Percentiles rank a stretch among this genome's conserved stretches.
These are phyloP conservation scores for Phytophthora melonis DNA, from an alignment of 352 stramenopile species.

Conservation along the genomic window DNA sequence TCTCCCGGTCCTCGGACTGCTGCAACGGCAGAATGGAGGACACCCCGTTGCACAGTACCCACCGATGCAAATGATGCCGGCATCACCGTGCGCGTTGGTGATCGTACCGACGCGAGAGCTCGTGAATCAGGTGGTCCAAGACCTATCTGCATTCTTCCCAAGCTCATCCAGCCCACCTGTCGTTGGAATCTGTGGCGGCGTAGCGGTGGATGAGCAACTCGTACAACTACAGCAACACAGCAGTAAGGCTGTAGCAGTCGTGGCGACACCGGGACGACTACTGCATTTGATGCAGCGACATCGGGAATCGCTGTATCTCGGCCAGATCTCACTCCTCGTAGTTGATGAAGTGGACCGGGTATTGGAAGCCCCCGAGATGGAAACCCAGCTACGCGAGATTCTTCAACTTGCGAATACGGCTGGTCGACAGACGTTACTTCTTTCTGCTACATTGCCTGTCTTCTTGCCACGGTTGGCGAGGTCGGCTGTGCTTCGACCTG, in stretches of 20 bases:
- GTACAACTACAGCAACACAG: slow-evolving; percentile 42
- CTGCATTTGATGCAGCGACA: slow-evolving; percentile 54
- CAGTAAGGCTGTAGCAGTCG: slow-evolving; percentile 31
- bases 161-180: slow-evolving; percentile 19
- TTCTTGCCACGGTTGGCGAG: slow-evolving; percentile 93
- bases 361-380: slow-evolving; percentile 90
- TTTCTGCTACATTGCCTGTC: slow-evolving; percentile 95
- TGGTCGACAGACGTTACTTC: slow-evolving; percentile 89
- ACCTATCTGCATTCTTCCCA: slow-evolving; percentile 54
- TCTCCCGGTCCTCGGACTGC: slow-evolving; percentile 85
- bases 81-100: slow-evolving; percentile 77
- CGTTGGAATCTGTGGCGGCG: slow-evolving; percentile 59
- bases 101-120: slow-evolving; percentile 97
- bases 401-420: slow-evolving; percentile 78
- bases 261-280: slow-evolving; percentile 70
- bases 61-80: slow-evolving; percentile 31
- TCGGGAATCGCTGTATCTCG: slow-evolving; percentile 38
- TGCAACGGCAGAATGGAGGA: slow-evolving; percentile 29
- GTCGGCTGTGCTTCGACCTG: slow-evolving; percentile 92
- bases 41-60: slow-evolving; percentile 27
- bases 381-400: slow-evolving; percentile 95
- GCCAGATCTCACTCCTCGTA: slow-evolving; percentile 64
- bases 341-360: slow-evolving; percentile 98
- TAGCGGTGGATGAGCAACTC: slow-evolving; percentile 49
- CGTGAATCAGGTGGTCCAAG: slow-evolving; percentile 93